These are phyloP conservation scores for Gynochthodes officinalis DNA, from an alignment of 257 asterid species.

Conservation along the genomic window DNA sequence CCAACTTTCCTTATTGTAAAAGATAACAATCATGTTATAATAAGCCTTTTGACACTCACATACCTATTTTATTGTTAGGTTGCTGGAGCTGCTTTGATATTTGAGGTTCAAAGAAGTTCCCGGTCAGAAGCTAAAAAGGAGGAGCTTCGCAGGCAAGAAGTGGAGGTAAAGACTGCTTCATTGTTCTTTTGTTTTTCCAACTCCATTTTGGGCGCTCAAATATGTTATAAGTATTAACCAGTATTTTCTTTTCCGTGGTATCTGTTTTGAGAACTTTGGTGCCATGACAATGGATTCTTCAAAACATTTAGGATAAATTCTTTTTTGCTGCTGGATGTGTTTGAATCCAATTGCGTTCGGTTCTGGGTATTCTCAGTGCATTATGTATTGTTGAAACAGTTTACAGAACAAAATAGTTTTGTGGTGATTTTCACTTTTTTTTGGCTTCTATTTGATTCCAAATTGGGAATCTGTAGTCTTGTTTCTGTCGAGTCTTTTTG, in stretches of 20 bases:
- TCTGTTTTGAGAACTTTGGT: constrained; percentile 4
- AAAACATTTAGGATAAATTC: neutral
- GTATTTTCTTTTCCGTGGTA: neutral
- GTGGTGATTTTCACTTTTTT: neutral
- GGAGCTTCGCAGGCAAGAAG: constrained; percentile 68
- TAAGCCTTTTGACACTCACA: constrained; percentile 6
- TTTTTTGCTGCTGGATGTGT: neutral
- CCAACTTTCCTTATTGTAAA: neutral
- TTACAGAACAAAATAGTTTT: neutral
- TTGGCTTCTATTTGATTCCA: constrained; percentile 6
- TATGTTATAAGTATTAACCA: neutral
- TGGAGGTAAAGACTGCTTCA: constrained; percentile 49
- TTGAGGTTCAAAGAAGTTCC: constrained; percentile 90
- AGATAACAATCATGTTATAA: neutral
- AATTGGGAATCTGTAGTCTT: neutral
- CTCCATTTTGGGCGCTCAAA: neutral
- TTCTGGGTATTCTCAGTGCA: neutral
- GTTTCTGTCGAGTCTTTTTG: neutral
- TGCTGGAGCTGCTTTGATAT: constrained; percentile 70
- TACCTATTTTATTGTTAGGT: constrained; percentile 46
- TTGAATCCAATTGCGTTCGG: neutral
- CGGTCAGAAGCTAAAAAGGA: constrained; percentile 95
- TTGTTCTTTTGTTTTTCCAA: neutral
- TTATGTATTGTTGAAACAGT: neutral
- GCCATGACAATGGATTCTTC: neutral